A percentile compares a stretch with the other conserved stretches of the same genome.
phyloP scores from a whole-genome alignment of 495 filamentous ascomycete species.

The Aspergillus sclerotioniger region DNA sequence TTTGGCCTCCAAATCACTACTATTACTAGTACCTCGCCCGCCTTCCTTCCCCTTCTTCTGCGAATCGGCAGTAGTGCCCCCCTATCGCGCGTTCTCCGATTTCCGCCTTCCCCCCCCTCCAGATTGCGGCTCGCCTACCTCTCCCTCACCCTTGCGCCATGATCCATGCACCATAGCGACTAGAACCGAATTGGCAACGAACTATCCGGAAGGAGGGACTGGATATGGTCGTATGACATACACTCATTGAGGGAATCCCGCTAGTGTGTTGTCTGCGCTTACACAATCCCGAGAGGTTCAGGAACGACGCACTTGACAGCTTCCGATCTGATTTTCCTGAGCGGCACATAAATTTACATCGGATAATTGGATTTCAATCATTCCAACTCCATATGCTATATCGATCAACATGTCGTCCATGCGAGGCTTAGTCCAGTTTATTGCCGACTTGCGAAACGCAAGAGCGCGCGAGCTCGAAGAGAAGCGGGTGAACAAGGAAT shows the following conservation, averaged over 20 bases:
- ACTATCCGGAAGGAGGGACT: conserved; percentile 6
- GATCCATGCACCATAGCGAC: conserved; percentile 15
- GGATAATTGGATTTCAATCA: background rate
- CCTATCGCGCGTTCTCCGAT: conserved; percentile 12
- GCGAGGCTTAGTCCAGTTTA: conserved; percentile 94
- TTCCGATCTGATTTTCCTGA: background rate
- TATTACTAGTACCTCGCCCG: background rate
- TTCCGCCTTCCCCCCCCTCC: background rate
- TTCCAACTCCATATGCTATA: background rate
- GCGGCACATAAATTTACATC: background rate
- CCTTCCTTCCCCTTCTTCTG: background rate
- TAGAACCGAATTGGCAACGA: background rate
- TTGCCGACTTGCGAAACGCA: conserved; percentile 94
- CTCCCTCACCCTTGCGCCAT: conserved; percentile 17
- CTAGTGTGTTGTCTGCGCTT: conserved; percentile 27
- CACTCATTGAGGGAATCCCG: conserved; percentile 26
- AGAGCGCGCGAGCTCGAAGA: conserved; percentile 94
- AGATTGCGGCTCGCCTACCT: conserved; percentile 9
- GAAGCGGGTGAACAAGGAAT: conserved; percentile 98
- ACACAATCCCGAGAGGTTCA: background rate
- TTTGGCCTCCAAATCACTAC: background rate
- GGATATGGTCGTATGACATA: conserved; percentile 39
- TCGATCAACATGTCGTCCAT: conserved; percentile 60
- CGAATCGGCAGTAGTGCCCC: conserved; percentile 2
- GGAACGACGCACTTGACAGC: background rate